Evolutionary conservation across 805 yeast species (phyloP), one percentile per base, ranked within the genome.

Genomic region (Candida maltosa): DNA sequence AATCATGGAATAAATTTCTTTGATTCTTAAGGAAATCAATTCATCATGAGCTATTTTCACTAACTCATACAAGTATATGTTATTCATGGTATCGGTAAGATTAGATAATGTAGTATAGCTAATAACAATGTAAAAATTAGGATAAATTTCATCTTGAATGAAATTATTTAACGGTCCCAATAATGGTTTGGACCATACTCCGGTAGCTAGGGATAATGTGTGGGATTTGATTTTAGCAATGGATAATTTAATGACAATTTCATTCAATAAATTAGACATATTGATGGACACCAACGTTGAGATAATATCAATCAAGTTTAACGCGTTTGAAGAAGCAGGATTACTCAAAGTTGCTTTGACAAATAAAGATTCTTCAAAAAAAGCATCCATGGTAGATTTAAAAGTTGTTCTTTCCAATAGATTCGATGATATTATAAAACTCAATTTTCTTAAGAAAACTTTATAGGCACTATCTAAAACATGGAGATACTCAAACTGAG

Each of bases 1-100:
- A 0, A 84, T 75, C 17, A 86, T 70, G 19, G 75, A 76, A 48
- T 70, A 82, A 6, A 82, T 70, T 47, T 85, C 87, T 1, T 49
- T 42, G 1, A 70, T 74, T 39, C 93, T 60, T 26, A 80, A 56
- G n/a, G 65, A 47, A 3, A 67, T 60, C 22, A 68, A 45, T 34
- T 64, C 67, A 26, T 63, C 62, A 26, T 62, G 63, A 1, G 68
- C 65, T 18, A 65, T 62, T 29, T 56, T 54, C 10, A 56, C 53
- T 24, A 67, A 47, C 26, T 65, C 60, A 28, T 45, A 40, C 14
- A 56, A 40, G 31, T 52, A 49, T 2, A 33, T 23, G 9, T 44
- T 39, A 26, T 21, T 8, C 42, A 34, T 25, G 35, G 34, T 25
- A 31, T 31, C 24, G 5, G 39, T 15, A 4, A 21, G 4, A 22